A percentile compares a stretch with the other conserved stretches of the same genome.
These are phyloP conservation scores for Penicillium sp. DNA, from an alignment of 2,329 filamentous ascomycete genomes.

Conservation along the genomic window DNA sequence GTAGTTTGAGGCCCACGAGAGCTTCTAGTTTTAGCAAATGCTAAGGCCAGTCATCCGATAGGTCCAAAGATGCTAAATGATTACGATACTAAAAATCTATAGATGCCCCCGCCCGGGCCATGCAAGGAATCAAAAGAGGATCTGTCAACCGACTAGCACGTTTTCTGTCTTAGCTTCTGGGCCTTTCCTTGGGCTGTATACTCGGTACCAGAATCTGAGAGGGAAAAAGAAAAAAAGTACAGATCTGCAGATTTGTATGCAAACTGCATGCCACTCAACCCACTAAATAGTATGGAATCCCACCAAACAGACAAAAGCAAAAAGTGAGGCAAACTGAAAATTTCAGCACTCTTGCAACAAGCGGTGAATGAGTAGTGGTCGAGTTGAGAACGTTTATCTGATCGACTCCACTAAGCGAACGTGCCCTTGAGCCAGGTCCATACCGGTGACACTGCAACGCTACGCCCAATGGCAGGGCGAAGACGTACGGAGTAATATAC, in stretches of 20 bases:
- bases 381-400: slow-evolving; percentile 22
- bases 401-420: slow-evolving; percentile 10
- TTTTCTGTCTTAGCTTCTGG: slow-evolving; percentile 1
- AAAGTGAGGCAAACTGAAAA: slow-evolving; percentile 6
- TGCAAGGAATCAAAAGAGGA: slow-evolving; percentile 11
- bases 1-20: slow-evolving; percentile 5
- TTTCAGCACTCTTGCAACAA: slow-evolving; percentile 13
- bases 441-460: slow-evolving; percentile 1
- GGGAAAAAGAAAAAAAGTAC: background rate
- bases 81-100: background rate
- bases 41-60: slow-evolving; percentile 3
- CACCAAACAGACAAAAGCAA: slow-evolving; percentile 10
- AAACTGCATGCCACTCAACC: slow-evolving; percentile 1
- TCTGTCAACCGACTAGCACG: slow-evolving; percentile 17
- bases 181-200: background rate
- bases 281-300: background rate
- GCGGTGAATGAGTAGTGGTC: slow-evolving; percentile 23
- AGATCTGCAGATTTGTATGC: slow-evolving; percentile 9
- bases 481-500: background rate
- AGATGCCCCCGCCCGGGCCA: background rate
- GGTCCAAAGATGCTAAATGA: background rate
- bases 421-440: background rate
- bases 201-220: slow-evolving; percentile 4
- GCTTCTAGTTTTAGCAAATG: background rate
- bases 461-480: background rate